These are phyloP conservation scores for Cladobotryum mycophilum DNA, from an alignment of 2,329 filamentous ascomycete species.

Conservation along the genomic window DNA sequence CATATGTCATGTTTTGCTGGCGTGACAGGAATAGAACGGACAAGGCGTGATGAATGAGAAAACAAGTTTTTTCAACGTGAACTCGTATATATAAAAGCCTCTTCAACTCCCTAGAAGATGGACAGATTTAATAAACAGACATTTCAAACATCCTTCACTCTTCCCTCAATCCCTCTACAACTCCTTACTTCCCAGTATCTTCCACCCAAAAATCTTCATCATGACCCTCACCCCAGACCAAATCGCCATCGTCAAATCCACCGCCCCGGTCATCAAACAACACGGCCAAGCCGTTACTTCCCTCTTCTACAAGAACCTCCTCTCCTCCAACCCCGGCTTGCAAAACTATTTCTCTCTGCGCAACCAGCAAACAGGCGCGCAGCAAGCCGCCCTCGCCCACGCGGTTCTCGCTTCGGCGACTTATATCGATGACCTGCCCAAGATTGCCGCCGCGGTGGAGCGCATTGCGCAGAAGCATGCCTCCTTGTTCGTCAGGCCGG, in stretches of 20 bases:
- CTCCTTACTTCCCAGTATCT: too few relatives aligned
- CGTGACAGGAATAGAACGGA: too few relatives aligned
- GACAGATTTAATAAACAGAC: too few relatives aligned
- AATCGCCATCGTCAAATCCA: slow-evolving; percentile 66
- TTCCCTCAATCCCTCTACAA: too few relatives aligned
- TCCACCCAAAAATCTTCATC: background rate
- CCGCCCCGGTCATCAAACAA: slow-evolving; percentile 62
- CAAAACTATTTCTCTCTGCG: slow-evolving; percentile 65
- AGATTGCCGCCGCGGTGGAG: slow-evolving; percentile 50
- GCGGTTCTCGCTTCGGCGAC: slow-evolving; percentile 66
- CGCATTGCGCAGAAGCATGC: slow-evolving; percentile 72
- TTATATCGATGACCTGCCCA: slow-evolving; percentile 63
- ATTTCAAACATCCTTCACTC: too few relatives aligned
- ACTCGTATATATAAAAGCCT: too few relatives aligned
- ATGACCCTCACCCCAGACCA: slow-evolving; percentile 56
- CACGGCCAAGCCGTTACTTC: slow-evolving; percentile 64
- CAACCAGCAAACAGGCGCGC: slow-evolving; percentile 61
- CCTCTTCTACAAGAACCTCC: slow-evolving; percentile 65
- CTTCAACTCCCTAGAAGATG: too few relatives aligned
- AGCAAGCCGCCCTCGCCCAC: slow-evolving; percentile 60
- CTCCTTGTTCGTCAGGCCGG: slow-evolving; percentile 59
- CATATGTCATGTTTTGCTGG: too few relatives aligned
- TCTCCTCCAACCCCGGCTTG: slow-evolving; percentile 56
- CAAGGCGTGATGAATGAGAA: too few relatives aligned
- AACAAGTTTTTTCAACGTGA: too few relatives aligned